Percentiles rank a stretch among this genome's conserved stretches.
Evolutionary conservation across 768 basidiomycete genomes (phyloP).

Genomic region (Peribolospora baueri): DNA sequence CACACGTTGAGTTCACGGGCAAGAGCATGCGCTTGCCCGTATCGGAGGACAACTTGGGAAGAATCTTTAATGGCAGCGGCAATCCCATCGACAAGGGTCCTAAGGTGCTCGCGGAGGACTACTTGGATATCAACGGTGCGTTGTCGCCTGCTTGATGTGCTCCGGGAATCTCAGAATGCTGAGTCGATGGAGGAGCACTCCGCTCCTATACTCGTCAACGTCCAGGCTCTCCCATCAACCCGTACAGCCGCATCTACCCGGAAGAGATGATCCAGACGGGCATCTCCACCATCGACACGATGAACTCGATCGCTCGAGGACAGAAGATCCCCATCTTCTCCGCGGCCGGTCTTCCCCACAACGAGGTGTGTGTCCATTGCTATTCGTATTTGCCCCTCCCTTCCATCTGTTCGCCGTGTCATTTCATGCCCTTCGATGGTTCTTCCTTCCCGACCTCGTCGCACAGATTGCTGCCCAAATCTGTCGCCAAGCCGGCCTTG

Average conservation of each 20-base stretch:
- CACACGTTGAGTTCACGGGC: conserved; percentile 93
- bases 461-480: conserved; percentile 93
- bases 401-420: conserved; percentile 4
- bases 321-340: conserved; percentile 99
- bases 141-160: conserved; percentile 4
- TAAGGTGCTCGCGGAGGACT: conserved; percentile 97
- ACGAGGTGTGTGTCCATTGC: conserved; percentile 40
- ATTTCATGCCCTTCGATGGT: neutral
- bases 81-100: conserved; percentile 96
- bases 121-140: conserved; percentile 93
- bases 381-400: neutral
- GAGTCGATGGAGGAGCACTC: neutral
- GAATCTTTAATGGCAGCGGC: conserved; percentile 96
- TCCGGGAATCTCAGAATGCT: neutral
- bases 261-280: conserved; percentile 99
- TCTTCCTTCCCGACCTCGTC: conserved; percentile 4
- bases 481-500: conserved; percentile 93
- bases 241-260: conserved; percentile 93
- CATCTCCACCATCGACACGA: conserved; percentile 90
- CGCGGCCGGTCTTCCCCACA: conserved; percentile 93
- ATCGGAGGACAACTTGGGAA: conserved; percentile 94
- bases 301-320: conserved; percentile 98
- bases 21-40: conserved; percentile 97
- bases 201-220: neutral
- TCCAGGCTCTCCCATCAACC: conserved; percentile 87